Conservation (phyloP, 176 grass and related monocot genomes). For the Tuctoria greenei region DNA sequence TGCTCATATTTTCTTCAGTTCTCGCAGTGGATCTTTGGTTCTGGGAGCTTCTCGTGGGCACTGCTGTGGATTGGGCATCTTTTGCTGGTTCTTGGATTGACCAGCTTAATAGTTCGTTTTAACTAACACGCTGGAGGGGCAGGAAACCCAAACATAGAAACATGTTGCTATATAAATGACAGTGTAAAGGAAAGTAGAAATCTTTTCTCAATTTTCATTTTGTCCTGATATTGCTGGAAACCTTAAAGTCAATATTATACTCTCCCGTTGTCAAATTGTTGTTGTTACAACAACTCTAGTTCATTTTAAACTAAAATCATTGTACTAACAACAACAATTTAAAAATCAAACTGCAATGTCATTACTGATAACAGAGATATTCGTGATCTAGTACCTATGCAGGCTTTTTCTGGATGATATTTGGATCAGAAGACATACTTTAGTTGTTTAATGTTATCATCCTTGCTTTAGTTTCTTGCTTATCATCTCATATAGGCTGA, state of each 20-base stretch:
- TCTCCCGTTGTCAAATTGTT: no score
- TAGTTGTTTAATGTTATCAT: background rate
- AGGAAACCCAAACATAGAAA: background rate
- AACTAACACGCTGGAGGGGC: background rate
- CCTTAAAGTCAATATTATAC: conserved; percentile 13
- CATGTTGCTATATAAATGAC: conserved; percentile 20
- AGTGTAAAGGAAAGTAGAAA: conserved; percentile 24
- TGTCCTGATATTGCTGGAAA: conserved; percentile 13
- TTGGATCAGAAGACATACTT: background rate
- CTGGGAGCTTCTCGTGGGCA: conserved; percentile 70
- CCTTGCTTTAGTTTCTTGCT: background rate
- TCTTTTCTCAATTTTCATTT: background rate
- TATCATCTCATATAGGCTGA: conserved; percentile 6
- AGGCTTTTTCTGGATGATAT: background rate
- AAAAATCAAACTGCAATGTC: conserved; percentile 18
- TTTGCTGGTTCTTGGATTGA: conserved; percentile 60
- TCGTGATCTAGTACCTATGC: background rate
- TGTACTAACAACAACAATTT: no score
- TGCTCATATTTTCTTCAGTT: conserved; percentile 72
- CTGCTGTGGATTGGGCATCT: conserved; percentile 55
- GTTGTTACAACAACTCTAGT: no score
- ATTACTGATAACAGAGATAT: conserved; percentile 7
- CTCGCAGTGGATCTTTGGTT: conserved; percentile 86
- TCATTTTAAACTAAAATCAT: no score
- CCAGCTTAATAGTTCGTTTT: conserved; percentile 39